phyloP scores from a whole-genome alignment of 2,329 filamentous ascomycete species.

The Paracamarosporium sp. region DNA sequence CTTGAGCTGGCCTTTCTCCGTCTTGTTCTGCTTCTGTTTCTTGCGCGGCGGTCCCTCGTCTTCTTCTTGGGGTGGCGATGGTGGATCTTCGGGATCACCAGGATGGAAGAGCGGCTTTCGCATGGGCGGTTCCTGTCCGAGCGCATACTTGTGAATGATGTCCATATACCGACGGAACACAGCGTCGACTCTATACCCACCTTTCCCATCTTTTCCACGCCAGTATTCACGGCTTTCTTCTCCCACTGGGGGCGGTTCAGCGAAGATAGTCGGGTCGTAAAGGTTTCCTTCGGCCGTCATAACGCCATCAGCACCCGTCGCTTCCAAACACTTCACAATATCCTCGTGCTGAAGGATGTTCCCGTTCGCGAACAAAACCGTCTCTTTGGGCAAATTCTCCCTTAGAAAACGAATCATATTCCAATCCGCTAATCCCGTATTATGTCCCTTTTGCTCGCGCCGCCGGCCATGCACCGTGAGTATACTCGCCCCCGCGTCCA shows the following conservation, averaged over 20 bases:
- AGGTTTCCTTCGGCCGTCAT: constrained; percentile 98
- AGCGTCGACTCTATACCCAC: constrained; percentile 88
- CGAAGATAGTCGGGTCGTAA: constrained; percentile 89
- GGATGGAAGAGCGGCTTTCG: constrained; percentile 78
- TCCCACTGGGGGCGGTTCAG: constrained; percentile 67
- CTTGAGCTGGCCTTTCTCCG: constrained; percentile 56
- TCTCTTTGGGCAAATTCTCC: constrained; percentile 82
- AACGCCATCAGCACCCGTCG: constrained; percentile 86
- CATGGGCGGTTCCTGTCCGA: constrained; percentile 69
- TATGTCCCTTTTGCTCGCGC: constrained; percentile 93
- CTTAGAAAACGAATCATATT: constrained; percentile 79
- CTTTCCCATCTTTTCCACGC: constrained; percentile 77
- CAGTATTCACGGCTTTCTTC: constrained; percentile 81
- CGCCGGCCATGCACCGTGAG: constrained; percentile 89
- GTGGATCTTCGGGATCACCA: constrained; percentile 53
- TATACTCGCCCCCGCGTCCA: constrained; percentile 88
- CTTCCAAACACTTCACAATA: constrained; percentile 76
- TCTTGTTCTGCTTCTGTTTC: constrained; percentile 46
- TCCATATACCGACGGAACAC: constrained; percentile 88
- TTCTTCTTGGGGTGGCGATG: constrained; percentile 27
- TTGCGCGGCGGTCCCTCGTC: constrained; percentile 44
- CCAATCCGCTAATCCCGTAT: constrained; percentile 95
- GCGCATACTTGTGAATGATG: constrained; percentile 81
- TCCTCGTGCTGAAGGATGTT: constrained; percentile 86
- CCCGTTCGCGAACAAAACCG: constrained; percentile 95